Evolutionary conservation across 768 basidiomycete species (phyloP).

Genomic region (Pleurotus platypus): DNA sequence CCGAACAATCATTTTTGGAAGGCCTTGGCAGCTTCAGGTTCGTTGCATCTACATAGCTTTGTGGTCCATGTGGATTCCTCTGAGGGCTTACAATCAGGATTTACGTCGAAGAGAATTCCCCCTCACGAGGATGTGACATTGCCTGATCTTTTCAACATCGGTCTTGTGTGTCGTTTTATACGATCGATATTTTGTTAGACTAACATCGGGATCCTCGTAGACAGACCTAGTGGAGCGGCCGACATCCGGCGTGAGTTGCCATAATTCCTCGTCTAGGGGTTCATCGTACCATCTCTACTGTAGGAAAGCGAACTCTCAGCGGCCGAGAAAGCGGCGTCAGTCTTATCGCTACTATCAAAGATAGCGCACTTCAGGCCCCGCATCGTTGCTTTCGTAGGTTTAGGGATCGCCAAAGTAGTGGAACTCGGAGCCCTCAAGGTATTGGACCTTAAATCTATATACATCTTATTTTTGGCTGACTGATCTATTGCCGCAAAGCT

Average conservation of each 20-base stretch:
- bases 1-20: conserved; percentile 83
- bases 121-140: conserved; percentile 61
- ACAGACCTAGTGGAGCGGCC: conserved; percentile 75
- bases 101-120: conserved; percentile 49
- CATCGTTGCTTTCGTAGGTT: conserved; percentile 77
- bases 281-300: not conserved
- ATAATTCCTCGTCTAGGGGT: not conserved
- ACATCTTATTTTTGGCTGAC: not conserved
- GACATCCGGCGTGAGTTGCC: conserved; percentile 49
- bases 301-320: conserved; percentile 55
- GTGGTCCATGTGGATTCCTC: too few species aligned
- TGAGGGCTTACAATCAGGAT: conserved; percentile 31
- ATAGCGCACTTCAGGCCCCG: conserved; percentile 52
- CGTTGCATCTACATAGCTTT: not conserved
- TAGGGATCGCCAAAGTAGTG: conserved; percentile 49
- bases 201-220: conserved; percentile 29
- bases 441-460: not conserved
- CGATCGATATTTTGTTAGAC: not conserved
- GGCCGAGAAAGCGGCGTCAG: conserved; percentile 48
- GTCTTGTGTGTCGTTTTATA: conserved; percentile 47
- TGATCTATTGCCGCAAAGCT: not conserved
- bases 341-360: conserved; percentile 59
- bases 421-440: conserved; percentile 17
- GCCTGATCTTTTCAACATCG: conserved; percentile 54
- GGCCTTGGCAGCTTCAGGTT: conserved; percentile 66